Percentiles rank a stretch among this genome's conserved stretches.
phyloP scores from a whole-genome alignment of 2,329 filamentous ascomycete species.

The Diaporthe sp. region DNA sequence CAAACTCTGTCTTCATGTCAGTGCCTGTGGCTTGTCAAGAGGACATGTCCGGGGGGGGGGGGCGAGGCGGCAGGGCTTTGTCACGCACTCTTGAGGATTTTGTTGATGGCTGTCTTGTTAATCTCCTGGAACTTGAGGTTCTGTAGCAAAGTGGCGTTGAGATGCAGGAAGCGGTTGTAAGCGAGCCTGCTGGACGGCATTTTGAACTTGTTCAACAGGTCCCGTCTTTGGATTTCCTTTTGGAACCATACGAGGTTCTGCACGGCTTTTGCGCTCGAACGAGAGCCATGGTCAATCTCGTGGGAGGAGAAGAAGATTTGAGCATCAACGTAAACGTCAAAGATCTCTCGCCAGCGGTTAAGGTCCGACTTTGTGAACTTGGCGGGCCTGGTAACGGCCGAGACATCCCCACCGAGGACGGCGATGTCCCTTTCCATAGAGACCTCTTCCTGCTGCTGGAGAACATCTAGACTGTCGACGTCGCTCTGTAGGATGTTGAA shows the following conservation, averaged over 20 bases:
- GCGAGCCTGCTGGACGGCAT: slow-evolving; percentile 72
- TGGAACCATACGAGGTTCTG: slow-evolving; percentile 79
- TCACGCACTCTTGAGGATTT: slow-evolving; percentile 83
- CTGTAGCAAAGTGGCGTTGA: slow-evolving; percentile 82
- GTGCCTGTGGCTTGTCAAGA: slow-evolving; percentile 26
- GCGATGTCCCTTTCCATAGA: slow-evolving; percentile 72
- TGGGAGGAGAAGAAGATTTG: slow-evolving; percentile 85
- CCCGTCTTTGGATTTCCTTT: slow-evolving; percentile 69
- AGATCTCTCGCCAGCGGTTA: slow-evolving; percentile 81
- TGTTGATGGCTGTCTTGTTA: slow-evolving; percentile 79
- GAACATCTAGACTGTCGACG: slow-evolving; percentile 73
- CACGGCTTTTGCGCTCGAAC: slow-evolving; percentile 73
- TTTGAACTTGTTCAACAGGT: slow-evolving; percentile 71
- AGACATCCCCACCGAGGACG: slow-evolving; percentile 72
- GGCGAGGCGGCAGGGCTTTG: not conserved
- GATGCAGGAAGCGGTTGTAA: slow-evolving; percentile 73
- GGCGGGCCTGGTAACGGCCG: slow-evolving; percentile 72
- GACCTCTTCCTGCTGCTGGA: slow-evolving; percentile 75
- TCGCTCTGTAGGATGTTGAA: slow-evolving; percentile 81
- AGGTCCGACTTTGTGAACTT: slow-evolving; percentile 74
- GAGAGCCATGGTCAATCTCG: slow-evolving; percentile 75
- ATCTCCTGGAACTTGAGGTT: slow-evolving; percentile 87
- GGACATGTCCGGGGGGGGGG: not conserved
- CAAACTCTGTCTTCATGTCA: slow-evolving; percentile 70
- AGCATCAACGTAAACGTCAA: slow-evolving; percentile 83